These are phyloP conservation scores for Penicillium argentinense DNA, from an alignment of 495 filamentous ascomycete genomes.

Conservation along the genomic window DNA sequence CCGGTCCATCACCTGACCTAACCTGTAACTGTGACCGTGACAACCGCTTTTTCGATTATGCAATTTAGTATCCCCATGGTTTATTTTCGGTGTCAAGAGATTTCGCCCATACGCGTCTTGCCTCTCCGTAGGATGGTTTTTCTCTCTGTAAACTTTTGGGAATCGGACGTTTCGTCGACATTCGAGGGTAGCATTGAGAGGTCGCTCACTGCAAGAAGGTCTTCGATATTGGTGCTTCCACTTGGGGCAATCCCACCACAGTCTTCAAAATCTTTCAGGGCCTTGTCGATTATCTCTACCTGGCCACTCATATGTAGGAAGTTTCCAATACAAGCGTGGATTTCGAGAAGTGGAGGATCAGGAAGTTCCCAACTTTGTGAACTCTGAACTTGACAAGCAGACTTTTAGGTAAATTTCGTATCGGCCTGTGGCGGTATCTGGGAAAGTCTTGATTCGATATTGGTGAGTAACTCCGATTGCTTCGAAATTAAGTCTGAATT, in stretches of 20 bases:
- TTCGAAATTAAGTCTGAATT: constrained; percentile 14
- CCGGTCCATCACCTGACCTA: no score
- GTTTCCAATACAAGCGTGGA: constrained; percentile 18
- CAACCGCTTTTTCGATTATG: no score
- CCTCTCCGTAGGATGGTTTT: constrained; percentile 8
- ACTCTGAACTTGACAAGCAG: constrained; percentile 10
- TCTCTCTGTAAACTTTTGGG: constrained; percentile 8
- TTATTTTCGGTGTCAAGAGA: no score
- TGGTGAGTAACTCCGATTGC: constrained; percentile 12
- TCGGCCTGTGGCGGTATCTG: constrained; percentile 3
- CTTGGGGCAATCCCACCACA: constrained; percentile 9
- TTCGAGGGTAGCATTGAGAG: constrained; percentile 10
- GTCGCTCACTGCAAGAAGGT: constrained; percentile 16
- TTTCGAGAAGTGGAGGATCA: constrained; percentile 13
- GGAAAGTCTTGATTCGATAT: constrained; percentile 19
- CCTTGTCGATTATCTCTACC: constrained; percentile 13
- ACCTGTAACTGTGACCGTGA: no score
- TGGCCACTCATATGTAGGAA: constrained; percentile 17
- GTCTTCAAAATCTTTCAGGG: constrained; percentile 14
- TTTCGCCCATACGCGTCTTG: constrained; percentile 9
- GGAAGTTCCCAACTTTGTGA: constrained; percentile 17
- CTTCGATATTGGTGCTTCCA: constrained; percentile 17
- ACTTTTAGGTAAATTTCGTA: constrained; percentile 12
- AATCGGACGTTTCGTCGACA: constrained; percentile 8
- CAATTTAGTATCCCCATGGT: no score